A percentile compares a stretch with the other conserved stretches of the same genome.
Evolutionary conservation across 768 basidiomycete genomes (phyloP).

Genomic region (Mycena kentingensis): DNA sequence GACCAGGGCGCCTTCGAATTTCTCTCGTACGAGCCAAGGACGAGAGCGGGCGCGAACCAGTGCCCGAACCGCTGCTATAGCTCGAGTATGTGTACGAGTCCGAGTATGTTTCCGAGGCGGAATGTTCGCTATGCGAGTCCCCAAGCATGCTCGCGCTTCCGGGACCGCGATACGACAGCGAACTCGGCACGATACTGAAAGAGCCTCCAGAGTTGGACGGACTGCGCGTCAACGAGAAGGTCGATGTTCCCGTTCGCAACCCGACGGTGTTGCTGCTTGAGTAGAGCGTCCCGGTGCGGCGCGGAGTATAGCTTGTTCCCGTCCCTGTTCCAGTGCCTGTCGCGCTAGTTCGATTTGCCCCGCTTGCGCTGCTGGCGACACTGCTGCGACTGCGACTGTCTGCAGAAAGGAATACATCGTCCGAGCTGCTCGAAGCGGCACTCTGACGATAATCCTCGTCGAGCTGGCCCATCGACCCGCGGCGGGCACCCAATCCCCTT

Average conservation of each 20-base stretch:
- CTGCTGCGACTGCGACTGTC: constrained; percentile 6
- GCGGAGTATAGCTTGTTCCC: not conserved
- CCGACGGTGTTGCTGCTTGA: constrained; percentile 15
- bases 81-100: constrained; percentile 25
- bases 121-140: constrained; percentile 19
- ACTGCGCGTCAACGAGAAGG: constrained; percentile 40
- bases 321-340: not conserved
- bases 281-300: constrained; percentile 15
- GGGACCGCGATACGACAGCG: constrained; percentile 18
- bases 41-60: constrained; percentile 3
- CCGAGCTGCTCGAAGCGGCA: constrained; percentile 4
- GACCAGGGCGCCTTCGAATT: constrained; percentile 33
- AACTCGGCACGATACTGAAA: constrained; percentile 19
- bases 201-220: constrained; percentile 42
- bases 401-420: constrained; percentile 19
- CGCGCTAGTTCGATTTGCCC: not conserved
- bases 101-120: constrained; percentile 46
- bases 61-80: constrained; percentile 13
- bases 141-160: constrained; percentile 20
- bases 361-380: not conserved
- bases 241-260: constrained; percentile 17
- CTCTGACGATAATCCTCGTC: constrained; percentile 53
- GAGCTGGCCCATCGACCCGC: constrained; percentile 79
- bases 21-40: constrained; percentile 16
- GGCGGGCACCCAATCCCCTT: constrained; percentile 47